Evolutionary conservation across 306 rosid species (phyloP).

Genomic region (Arachis stenosperma): DNA sequence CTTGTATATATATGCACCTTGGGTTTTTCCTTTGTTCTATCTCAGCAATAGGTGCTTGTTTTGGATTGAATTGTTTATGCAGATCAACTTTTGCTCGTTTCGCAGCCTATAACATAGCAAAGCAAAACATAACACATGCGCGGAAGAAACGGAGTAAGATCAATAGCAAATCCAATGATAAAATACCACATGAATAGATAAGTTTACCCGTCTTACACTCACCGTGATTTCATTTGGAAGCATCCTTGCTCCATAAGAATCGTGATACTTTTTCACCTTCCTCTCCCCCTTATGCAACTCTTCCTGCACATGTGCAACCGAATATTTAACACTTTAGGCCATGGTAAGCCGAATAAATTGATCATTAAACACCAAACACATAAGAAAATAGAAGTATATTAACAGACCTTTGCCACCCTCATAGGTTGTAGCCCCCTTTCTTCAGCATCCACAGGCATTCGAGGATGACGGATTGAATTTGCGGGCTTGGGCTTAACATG

Average conservation of each 20-base stretch:
- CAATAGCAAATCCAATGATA: slow-evolving; percentile 33
- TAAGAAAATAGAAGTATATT: slow-evolving; percentile 29
- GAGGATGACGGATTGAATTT: slow-evolving; percentile 45
- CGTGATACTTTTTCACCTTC: slow-evolving; percentile 49
- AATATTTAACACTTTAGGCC: slow-evolving; percentile 30
- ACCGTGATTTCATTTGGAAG: slow-evolving; percentile 66
- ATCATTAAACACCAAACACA: slow-evolving; percentile 9
- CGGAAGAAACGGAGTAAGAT: slow-evolving; percentile 8
- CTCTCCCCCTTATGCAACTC: slow-evolving; percentile 56
- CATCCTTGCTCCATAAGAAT: slow-evolving; percentile 56
- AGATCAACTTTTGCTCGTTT: slow-evolving; percentile 58
- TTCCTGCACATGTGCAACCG: slow-evolving; percentile 50
- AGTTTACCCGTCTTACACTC: slow-evolving; percentile 50
- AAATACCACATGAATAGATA: slow-evolving; percentile 7
- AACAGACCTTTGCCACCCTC: slow-evolving; percentile 53
- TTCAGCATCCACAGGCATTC: slow-evolving; percentile 49
- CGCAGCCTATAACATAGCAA: slow-evolving; percentile 54
- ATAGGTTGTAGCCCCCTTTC: slow-evolving; percentile 50
- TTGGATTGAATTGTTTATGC: slow-evolving; percentile 48
- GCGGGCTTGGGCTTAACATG: slow-evolving; percentile 57
- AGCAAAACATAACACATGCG: slow-evolving; percentile 24
- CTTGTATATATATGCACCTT: slow-evolving; percentile 54
- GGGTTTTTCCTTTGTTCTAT: slow-evolving; percentile 55
- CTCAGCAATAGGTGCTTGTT: slow-evolving; percentile 51
- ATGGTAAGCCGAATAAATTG: slow-evolving; percentile 17